A percentile compares a stretch with the other conserved stretches of the same genome.
phyloP scores from a whole-genome alignment of 1,139 yeast species.

The Sugiyamaella pinicola region DNA sequence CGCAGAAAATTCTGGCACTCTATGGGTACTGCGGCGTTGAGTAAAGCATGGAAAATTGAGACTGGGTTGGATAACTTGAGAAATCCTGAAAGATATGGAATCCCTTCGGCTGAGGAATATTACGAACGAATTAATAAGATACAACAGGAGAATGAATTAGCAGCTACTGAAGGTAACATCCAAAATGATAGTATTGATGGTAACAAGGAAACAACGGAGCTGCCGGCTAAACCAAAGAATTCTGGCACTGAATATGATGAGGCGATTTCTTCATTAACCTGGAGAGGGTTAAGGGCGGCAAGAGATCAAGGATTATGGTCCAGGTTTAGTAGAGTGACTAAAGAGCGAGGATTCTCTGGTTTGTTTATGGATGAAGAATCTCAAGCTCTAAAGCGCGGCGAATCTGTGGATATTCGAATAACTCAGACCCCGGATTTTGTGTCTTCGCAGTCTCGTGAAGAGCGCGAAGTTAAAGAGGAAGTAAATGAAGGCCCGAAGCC shows the following conservation, averaged over 20 bases:
- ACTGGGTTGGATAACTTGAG: constrained; percentile 36
- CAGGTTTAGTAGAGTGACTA: constrained; percentile 34
- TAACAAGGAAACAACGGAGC: background rate
- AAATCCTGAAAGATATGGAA: constrained; percentile 20
- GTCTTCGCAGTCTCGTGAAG: background rate
- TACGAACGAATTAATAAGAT: constrained; percentile 26
- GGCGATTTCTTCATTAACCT: constrained; percentile 32
- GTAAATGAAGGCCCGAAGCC: background rate
- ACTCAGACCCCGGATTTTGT: constrained; percentile 3
- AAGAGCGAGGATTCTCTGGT: constrained; percentile 35
- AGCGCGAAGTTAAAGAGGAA: constrained; percentile 5
- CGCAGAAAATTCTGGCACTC: constrained; percentile 37
- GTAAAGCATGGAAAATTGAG: constrained; percentile 39
- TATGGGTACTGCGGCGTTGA: constrained; percentile 44
- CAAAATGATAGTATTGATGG: constrained; percentile 15
- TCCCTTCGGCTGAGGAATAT: constrained; percentile 32
- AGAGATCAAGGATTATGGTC: constrained; percentile 39
- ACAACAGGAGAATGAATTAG: constrained; percentile 8
- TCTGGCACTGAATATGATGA: constrained; percentile 9
- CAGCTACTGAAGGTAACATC: constrained; percentile 3
- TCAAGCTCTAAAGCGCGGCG: background rate
- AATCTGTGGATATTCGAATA: background rate
- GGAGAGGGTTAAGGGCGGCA: constrained; percentile 43
- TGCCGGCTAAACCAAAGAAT: background rate
- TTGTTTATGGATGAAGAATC: constrained; percentile 28